Evolutionary conservation across 768 basidiomycete genomes (phyloP).

Genomic region (Pholiota microspora): DNA sequence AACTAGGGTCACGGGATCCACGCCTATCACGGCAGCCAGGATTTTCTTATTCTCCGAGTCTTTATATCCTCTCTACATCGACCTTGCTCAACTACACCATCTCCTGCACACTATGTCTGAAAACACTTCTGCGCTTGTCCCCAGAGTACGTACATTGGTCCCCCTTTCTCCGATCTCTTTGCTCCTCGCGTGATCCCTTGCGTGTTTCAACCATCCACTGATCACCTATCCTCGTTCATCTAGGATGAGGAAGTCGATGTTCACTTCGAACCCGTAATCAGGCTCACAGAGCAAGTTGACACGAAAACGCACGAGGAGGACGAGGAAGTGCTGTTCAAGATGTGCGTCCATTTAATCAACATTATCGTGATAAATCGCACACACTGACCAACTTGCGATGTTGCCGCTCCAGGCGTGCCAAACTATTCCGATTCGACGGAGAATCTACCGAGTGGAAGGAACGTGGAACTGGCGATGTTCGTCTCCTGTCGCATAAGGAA

Average conservation of each 20-base stretch:
- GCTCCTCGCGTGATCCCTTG: constrained; percentile 1
- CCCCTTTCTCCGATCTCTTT: constrained; percentile 23
- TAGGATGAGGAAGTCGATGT: constrained; percentile 82
- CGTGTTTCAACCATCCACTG: constrained; percentile 11
- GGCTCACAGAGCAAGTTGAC: constrained; percentile 93
- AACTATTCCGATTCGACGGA: constrained; percentile 92
- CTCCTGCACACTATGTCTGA: constrained; percentile 48
- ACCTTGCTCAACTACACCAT: constrained; percentile 14
- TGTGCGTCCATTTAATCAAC: constrained; percentile 57
- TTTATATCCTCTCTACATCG: constrained; percentile 22
- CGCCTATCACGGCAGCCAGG: constrained; percentile 14
- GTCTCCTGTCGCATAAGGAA: constrained; percentile 86
- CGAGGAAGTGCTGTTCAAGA: constrained; percentile 92
- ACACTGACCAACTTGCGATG: constrained; percentile 19
- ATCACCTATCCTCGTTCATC: constrained; percentile 21
- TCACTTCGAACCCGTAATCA: constrained; percentile 96
- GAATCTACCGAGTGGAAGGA: constrained; percentile 93
- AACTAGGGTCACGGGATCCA: constrained; percentile 21
- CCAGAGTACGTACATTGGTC: constrained; percentile 55
- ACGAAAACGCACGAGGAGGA: constrained; percentile 95
- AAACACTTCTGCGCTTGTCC: constrained; percentile 60
- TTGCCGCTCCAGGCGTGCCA: constrained; percentile 73
- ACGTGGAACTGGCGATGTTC: constrained; percentile 93
- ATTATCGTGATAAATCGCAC: constrained; percentile 33
- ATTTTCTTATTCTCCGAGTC: constrained; percentile 22